Evolutionary conservation across 768 basidiomycete genomes (phyloP).

Genomic region (Tulasnella sp.): DNA sequence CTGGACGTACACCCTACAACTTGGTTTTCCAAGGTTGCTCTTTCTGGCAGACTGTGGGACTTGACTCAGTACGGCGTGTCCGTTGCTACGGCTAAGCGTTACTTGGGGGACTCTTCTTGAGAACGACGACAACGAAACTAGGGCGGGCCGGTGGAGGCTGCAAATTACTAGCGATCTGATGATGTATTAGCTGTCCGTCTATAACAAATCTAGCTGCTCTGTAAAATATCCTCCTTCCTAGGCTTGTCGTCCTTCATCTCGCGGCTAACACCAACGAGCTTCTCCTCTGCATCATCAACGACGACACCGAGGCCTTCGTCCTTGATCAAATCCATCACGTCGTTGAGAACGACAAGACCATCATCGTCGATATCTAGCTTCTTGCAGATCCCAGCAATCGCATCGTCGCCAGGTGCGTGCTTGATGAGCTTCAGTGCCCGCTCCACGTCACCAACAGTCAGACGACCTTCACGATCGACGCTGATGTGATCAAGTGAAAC

Average conservation of each 20-base stretch:
- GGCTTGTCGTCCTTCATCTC: constrained; percentile 68
- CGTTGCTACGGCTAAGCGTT: not conserved
- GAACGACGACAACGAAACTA: not conserved
- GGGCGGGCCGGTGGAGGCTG: not conserved
- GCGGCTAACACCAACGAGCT: constrained; percentile 68
- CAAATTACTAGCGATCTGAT: not conserved
- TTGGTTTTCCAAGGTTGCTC: not conserved
- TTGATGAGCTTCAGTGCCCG: constrained; percentile 88
- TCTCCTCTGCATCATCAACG: constrained; percentile 74
- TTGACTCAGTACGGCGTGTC: not conserved
- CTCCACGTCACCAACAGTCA: constrained; percentile 78
- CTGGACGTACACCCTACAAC: not conserved
- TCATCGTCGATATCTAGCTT: constrained; percentile 96
- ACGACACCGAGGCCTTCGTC: constrained; percentile 83
- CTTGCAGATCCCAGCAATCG: constrained; percentile 74
- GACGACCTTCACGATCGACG: constrained; percentile 74
- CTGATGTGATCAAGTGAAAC: constrained; percentile 77
- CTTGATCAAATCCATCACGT: constrained; percentile 78
- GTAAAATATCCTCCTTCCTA: constrained; percentile 86
- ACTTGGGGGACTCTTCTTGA: not conserved
- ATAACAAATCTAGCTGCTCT: not conserved
- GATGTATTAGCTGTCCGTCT: constrained; percentile 1
- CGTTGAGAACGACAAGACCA: constrained; percentile 89
- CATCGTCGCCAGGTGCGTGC: constrained; percentile 83
- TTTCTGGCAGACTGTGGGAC: not conserved